Evolutionary conservation across 2,329 filamentous ascomycete species (phyloP), one percentile per base, ranked within the genome.

Genomic region (Onygenales sp.): DNA sequence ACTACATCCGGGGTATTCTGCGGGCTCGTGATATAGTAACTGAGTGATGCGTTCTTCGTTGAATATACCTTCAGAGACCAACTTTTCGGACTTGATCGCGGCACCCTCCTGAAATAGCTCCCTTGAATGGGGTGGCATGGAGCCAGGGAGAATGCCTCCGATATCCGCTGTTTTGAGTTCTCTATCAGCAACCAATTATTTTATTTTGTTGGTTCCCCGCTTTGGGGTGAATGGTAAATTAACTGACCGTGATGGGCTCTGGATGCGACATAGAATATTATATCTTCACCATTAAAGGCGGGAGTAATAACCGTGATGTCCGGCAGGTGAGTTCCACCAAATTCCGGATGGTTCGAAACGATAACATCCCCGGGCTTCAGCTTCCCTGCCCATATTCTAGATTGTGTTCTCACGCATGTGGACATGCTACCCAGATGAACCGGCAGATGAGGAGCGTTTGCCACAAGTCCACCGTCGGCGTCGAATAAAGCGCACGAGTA

Each of bases 281-380:
- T 87, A 6, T 82, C 78, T 53, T 86, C 78, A 2, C 81, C 83
- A 58, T 78, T 80, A 67, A 89, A 89, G 1, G 84, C 84, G 0
- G 85, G 85, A 55, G 86, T 88, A 57, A 88, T 77, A 21, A 86
- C 84, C 0, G 87, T 93, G 54, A 93, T 88, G 63, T 93, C 87
- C 1, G 87, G 88, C 31, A 93, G 71, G 72, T 93, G 88, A 0
- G 89, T 94, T 42, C 88, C 88, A 36, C 88, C 88, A 62, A 84
- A 91, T 66, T 89, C 88, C 1, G 88, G 88, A 63, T 93, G 88
- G 61, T 93, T 93, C 0, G 86, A 87, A 5, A 92, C 86, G 43
- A 93, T 79, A 0, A 93, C 88, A 66, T 93, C 88, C 35, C 88
- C 88, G 54, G 80, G 83, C 62, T 87, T 86, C 51, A 93, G 72